A percentile compares a stretch with the other conserved stretches of the same genome.
phyloP scores from a whole-genome alignment of 768 basidiomycete genomes.

The Lactarius tabidus region DNA sequence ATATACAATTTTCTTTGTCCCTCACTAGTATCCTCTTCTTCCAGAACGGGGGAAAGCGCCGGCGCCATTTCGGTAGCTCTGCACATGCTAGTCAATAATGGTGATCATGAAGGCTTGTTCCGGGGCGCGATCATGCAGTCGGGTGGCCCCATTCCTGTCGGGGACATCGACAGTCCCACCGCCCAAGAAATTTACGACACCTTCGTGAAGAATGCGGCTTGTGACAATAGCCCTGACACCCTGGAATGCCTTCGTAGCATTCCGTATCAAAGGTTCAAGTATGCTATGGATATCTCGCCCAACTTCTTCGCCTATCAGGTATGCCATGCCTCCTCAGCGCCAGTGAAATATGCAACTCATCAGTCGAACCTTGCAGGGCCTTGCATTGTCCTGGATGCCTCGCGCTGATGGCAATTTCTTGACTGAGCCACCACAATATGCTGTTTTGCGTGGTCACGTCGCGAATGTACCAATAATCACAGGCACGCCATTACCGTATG shows the following conservation, averaged over 20 bases:
- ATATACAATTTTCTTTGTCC: too few species aligned
- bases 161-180: slow-evolving; percentile 11
- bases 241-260: slow-evolving; percentile 26
- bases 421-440: slow-evolving; percentile 23
- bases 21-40: neutral
- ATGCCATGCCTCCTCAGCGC: neutral
- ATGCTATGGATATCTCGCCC: slow-evolving; percentile 23
- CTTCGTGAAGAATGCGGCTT: slow-evolving; percentile 25
- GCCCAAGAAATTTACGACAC: slow-evolving; percentile 27
- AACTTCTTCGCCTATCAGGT: slow-evolving; percentile 23
- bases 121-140: slow-evolving; percentile 30
- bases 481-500: neutral
- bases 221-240: slow-evolving; percentile 24
- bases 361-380: neutral
- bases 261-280: slow-evolving; percentile 4
- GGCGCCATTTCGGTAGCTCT: slow-evolving; percentile 36
- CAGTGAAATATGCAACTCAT: neutral
- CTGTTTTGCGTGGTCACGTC: slow-evolving; percentile 25
- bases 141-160: slow-evolving; percentile 28
- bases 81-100: slow-evolving; percentile 30
- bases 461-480: slow-evolving; percentile 26
- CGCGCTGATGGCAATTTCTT: slow-evolving; percentile 28
- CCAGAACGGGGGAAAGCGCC: slow-evolving; percentile 36
- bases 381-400: slow-evolving; percentile 24
- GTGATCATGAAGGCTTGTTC: slow-evolving; percentile 27